Percentiles rank a stretch among this genome's conserved stretches.
phyloP scores from a whole-genome alignment of 495 filamentous ascomycete species.

The Aspergillus baeticus region DNA sequence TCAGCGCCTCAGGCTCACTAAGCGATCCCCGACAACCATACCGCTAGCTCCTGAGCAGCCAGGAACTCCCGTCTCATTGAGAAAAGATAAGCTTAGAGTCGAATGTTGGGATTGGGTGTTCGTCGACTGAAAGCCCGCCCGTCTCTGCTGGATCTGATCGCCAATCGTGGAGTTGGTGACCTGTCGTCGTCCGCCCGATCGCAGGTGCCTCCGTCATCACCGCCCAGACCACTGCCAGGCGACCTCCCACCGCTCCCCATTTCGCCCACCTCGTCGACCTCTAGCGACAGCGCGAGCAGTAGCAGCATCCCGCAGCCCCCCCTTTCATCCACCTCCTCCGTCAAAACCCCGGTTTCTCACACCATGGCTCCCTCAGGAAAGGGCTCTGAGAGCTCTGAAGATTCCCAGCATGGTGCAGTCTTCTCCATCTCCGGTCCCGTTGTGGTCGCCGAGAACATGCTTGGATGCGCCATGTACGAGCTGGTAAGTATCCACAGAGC shows the following conservation, averaged over 20 bases:
- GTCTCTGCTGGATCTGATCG: slow-evolving; percentile 71
- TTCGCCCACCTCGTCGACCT: slow-evolving; percentile 45
- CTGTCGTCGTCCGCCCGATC: slow-evolving; percentile 18
- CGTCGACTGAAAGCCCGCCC: slow-evolving; percentile 67
- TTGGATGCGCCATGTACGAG: slow-evolving; percentile 99
- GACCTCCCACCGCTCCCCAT: slow-evolving; percentile 54
- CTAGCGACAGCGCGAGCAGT: slow-evolving; percentile 39
- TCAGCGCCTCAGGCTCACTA: slow-evolving; percentile 8
- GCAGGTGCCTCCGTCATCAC: slow-evolving; percentile 29
- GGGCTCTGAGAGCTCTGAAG: slow-evolving; percentile 36
- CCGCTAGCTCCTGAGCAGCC: neutral
- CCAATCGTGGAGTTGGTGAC: slow-evolving; percentile 37
- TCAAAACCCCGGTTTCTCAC: slow-evolving; percentile 33
- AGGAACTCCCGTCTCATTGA: neutral
- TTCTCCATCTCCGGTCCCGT: slow-evolving; percentile 71
- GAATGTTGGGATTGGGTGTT: slow-evolving; percentile 59
- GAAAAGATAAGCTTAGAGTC: slow-evolving; percentile 4
- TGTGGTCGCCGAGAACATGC: slow-evolving; percentile 96
- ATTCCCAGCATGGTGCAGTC: slow-evolving; percentile 56
- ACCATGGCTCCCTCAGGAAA: slow-evolving; percentile 64
- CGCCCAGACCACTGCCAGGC: slow-evolving; percentile 35
- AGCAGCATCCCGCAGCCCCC: slow-evolving; percentile 34
- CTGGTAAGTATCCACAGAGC: slow-evolving; percentile 53
- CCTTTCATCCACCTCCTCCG: slow-evolving; percentile 35
- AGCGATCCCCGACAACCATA: neutral